Evolutionary conservation across 768 basidiomycete genomes (phyloP).

Genomic region (Tricholoma saponaceum): DNA sequence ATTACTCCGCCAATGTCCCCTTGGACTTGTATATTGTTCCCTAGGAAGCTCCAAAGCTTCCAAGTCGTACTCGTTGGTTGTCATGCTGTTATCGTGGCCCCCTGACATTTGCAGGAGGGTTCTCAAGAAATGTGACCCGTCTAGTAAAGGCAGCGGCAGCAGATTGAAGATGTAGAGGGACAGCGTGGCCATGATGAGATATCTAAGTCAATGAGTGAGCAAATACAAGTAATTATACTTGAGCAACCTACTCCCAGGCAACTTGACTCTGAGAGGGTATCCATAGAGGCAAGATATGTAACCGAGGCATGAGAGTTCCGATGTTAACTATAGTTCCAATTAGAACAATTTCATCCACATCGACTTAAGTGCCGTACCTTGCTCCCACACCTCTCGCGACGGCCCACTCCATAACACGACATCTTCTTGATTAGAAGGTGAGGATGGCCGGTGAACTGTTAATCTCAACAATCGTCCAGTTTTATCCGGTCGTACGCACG

Average conservation of each 20-base stretch:
- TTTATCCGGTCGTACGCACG: slow-evolving; percentile 51
- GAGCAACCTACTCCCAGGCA: slow-evolving; percentile 54
- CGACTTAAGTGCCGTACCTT: slow-evolving; percentile 42
- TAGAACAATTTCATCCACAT: not conserved
- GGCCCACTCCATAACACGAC: slow-evolving; percentile 77
- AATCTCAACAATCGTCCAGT: slow-evolving; percentile 55
- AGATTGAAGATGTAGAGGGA: slow-evolving; percentile 83
- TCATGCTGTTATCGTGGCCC: not conserved
- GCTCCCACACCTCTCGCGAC: slow-evolving; percentile 55
- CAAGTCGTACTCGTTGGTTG: slow-evolving; percentile 25
- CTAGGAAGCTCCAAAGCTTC: slow-evolving; percentile 24
- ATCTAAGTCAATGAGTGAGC: slow-evolving; percentile 34
- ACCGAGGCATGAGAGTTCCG: slow-evolving; percentile 42
- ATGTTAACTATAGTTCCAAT: slow-evolving; percentile 43
- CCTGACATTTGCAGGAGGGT: slow-evolving; percentile 15
- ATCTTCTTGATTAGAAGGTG: slow-evolving; percentile 13
- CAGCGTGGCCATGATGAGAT: slow-evolving; percentile 60
- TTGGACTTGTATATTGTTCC: slow-evolving; percentile 1
- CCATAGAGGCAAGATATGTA: slow-evolving; percentile 34
- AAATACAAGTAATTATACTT: not conserved
- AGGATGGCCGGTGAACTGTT: slow-evolving; percentile 27
- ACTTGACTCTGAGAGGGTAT: slow-evolving; percentile 33
- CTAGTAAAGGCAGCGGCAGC: slow-evolving; percentile 66
- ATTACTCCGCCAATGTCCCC: slow-evolving; percentile 19
- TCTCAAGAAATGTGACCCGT: slow-evolving; percentile 60